Evolutionary conservation across 1,284 basidiomycete genomes (phyloP), one percentile per base, ranked within the genome.

Genomic region (Amylostereum chailletii): DNA sequence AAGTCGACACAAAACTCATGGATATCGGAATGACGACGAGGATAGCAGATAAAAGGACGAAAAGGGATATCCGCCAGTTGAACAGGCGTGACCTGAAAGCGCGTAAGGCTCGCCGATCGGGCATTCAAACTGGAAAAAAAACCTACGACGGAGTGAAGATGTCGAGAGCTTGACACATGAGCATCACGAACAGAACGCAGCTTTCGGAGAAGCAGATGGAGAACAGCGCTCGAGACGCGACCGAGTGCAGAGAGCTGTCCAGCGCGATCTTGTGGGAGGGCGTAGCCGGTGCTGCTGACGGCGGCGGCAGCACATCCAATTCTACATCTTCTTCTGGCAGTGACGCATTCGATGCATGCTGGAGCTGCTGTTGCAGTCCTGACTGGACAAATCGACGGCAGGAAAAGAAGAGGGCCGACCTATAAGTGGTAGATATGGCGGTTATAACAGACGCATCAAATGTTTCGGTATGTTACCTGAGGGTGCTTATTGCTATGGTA

Each of bases 161-260:
- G 45, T 72, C 67, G 42, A 79, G 45, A 2, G 75, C 83, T 63
- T 89, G 86, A 32, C 75, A 71, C 65, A 88, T 75, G 6, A 89
- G 65, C 51, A 89, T 66, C 10, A 77, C 55, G 57, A 88, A 87
- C 51, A 89, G 65, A 53, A 76, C 74, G 53, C 77, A 82, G 48
- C 79, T 77, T 61, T 87, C 86, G 3, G 80, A 75, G 59, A 88
- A 85, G 56, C 79, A 83, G 32, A 77, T 61, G 0, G 83, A 75
- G 57, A 88, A 88, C 3, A 78, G 61, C 1, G 67, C 66, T 42
- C 79, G 69, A 1, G 84, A 71, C 1, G 85, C 62, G 2, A 62
- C 62, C 0, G 80, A 77, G 54, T 85, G 80, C 45, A 77, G 65
- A 11, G 70, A 64, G 9, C 64, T 19, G 19, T 19, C 19, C 19